These are phyloP conservation scores for Alternaria panax DNA, from an alignment of 2,329 filamentous ascomycete species.

Conservation along the genomic window DNA sequence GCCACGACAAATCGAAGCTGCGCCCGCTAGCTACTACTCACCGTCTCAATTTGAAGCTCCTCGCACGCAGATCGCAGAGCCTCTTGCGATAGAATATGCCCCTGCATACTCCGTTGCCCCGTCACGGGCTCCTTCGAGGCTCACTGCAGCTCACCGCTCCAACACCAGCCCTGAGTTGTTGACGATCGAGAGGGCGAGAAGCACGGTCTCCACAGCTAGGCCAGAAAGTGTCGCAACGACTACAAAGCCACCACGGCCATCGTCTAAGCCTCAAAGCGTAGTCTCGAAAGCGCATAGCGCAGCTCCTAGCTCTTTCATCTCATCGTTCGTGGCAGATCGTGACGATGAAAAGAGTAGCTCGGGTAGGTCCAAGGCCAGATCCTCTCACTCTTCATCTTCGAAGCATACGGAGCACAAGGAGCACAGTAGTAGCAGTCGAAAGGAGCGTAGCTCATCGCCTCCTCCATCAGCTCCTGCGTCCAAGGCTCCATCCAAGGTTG, in stretches of 20 bases:
- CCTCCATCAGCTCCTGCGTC: conserved; percentile 34
- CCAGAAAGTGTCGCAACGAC: conserved; percentile 23
- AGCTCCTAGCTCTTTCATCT: conserved; percentile 46
- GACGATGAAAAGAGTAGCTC: conserved; percentile 37
- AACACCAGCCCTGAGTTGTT: conserved; percentile 42
- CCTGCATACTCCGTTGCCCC: conserved; percentile 43
- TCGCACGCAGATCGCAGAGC: conserved; percentile 34
- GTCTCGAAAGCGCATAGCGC: conserved; percentile 16
- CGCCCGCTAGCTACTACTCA: conserved; percentile 45
- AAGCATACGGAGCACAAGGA: conserved; percentile 38
- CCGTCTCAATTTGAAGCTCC: conserved; percentile 42
- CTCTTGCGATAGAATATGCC: conserved; percentile 44
- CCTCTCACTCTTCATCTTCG: conserved; percentile 36
- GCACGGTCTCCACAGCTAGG: conserved; percentile 24
- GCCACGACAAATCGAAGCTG: conserved; percentile 50
- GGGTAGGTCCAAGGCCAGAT: conserved; percentile 45
- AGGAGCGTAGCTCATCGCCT: conserved; percentile 29
- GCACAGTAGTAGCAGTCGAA: conserved; percentile 28
- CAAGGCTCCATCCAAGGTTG: conserved; percentile 28
- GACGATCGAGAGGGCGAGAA: conserved; percentile 32
- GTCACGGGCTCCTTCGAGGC: conserved; percentile 33
- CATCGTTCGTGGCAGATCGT: conserved; percentile 48
- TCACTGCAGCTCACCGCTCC: conserved; percentile 37
- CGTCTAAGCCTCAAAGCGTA: conserved; percentile 18
- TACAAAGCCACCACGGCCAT: conserved; percentile 14